These are phyloP conservation scores for Salvia rosmarinus DNA, from an alignment of 257 asterid genomes.

Conservation along the genomic window DNA sequence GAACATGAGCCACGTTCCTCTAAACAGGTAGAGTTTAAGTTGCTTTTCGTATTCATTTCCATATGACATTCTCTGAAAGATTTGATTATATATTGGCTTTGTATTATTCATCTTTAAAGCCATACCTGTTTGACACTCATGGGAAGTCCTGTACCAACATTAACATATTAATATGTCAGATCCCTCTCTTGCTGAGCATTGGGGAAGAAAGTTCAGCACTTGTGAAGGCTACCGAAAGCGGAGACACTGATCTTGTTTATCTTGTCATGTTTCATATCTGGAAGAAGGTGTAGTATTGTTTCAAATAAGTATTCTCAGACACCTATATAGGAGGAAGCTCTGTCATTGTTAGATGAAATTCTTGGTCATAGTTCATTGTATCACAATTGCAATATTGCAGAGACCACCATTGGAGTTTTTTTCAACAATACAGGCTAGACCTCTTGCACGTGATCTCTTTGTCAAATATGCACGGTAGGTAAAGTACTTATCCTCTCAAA, in stretches of 20 bases:
- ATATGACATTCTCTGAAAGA: conserved; percentile 3
- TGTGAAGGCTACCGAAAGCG: conserved; percentile 83
- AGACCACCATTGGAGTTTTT: conserved; percentile 80
- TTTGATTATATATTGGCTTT: conserved; percentile 18
- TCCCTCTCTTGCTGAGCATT: conserved; percentile 92
- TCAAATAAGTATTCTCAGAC: conserved; percentile 25
- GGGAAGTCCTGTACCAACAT: conserved; percentile 2
- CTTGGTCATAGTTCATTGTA: conserved; percentile 28
- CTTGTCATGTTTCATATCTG: conserved; percentile 92
- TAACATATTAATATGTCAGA: conserved; percentile 47
- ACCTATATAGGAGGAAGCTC: conserved; percentile 20
- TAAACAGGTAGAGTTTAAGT: conserved; percentile 65
- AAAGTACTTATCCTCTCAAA: conserved; percentile 31
- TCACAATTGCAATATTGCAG: conserved; percentile 47
- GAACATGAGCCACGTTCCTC: conserved; percentile 91
- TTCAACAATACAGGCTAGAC: conserved; percentile 78
- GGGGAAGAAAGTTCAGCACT: conserved; percentile 96
- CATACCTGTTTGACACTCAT: conserved; percentile 13
- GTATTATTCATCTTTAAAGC: conserved; percentile 17
- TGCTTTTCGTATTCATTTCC: conserved; percentile 21
- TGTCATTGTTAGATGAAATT: conserved; percentile 16
- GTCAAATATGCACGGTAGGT: conserved; percentile 80
- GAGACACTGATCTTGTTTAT: conserved; percentile 96
- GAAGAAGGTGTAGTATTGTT: conserved; percentile 70
- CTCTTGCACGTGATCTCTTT: conserved; percentile 92